Evolutionary conservation across 2,329 filamentous ascomycete genomes (phyloP), one percentile per base, ranked within the genome.

Genomic region (Fusarium sp.): DNA sequence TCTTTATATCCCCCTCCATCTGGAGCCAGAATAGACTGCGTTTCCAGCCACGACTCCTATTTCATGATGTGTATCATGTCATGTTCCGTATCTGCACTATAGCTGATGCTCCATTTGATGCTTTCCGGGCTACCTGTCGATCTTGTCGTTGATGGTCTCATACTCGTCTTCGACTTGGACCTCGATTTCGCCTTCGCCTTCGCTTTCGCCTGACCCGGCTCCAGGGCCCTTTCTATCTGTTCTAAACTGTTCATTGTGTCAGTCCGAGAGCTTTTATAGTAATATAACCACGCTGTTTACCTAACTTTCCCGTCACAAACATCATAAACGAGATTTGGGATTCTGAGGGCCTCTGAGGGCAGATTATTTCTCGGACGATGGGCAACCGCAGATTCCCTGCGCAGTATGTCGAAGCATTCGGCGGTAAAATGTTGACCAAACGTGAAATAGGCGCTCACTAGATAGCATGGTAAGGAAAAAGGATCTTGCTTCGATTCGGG

Each of bases 61-160:
- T 74, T 74, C 72, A 74, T 74, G 58, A 74, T 74, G 45, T 73
- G 71, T 49, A 74, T 74, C 72, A 74, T 74, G 42, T 74, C 72
- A 59, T 74, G 72, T 42, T 74, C 70, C 55, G 59, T 70, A 43
- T 57, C 63, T 27, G 64, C 37, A 30, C 72, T 65, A 21, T 57
- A 54, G n/a, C 43, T 41, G 45, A 50, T 37, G 20, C 55, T 60
- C 34, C 66, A 69, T 37, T 32, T 63, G 56, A 58, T 66, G 51
- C 60, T 50, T 47, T 67, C 69, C 42, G 58, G 43, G 42, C 63
- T 70, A 20, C 54, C 59, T 27, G 62, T 63, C 20, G 60, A 63
- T 41, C 60, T 63, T 40, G 60, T 21, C 16, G 47, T 53, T 34
- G 60, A 63, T 16, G 60, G 37, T 28, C 60, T 63, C n/a, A 53